Percentiles rank a stretch among this genome's conserved stretches.
Conservation (phyloP, 345 rosid species). For the Rhodamnia rubescens region DNA sequence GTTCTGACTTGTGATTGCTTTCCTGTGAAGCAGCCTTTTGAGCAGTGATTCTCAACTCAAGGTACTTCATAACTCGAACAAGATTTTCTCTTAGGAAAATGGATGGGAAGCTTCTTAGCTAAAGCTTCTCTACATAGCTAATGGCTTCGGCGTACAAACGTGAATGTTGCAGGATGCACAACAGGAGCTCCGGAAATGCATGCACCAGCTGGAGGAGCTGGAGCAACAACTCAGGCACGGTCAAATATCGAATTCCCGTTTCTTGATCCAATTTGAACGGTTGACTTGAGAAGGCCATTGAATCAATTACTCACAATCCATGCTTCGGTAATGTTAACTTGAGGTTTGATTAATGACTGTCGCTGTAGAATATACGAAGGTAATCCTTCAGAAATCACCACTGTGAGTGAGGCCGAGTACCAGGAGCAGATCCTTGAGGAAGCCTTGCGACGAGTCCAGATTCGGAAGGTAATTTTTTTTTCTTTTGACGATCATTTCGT, state of each 20-base stretch:
- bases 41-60: background rate
- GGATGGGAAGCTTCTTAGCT: background rate
- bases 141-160: background rate
- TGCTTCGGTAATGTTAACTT: background rate
- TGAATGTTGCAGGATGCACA: constrained; percentile 13
- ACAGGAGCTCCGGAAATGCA: constrained; percentile 11
- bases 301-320: background rate
- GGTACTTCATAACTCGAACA: background rate
- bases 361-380: constrained; percentile 22
- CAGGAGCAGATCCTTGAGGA: constrained; percentile 24
- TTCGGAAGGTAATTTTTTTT: constrained; percentile 15
- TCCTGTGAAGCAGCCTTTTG: background rate
- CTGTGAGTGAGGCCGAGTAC: constrained; percentile 15
- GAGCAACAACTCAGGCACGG: constrained; percentile 27
- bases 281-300: background rate
- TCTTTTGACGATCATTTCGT: background rate
- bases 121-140: background rate
- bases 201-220: constrained; percentile 9
- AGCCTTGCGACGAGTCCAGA: constrained; percentile 10
- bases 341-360: background rate
- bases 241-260: background rate
- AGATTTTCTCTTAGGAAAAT: background rate
- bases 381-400: constrained; percentile 13
- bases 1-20: background rate
- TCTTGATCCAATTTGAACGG: background rate